Evolutionary conservation across 441 rosid genomes (phyloP).

Genomic region (Mallotus japonicus): DNA sequence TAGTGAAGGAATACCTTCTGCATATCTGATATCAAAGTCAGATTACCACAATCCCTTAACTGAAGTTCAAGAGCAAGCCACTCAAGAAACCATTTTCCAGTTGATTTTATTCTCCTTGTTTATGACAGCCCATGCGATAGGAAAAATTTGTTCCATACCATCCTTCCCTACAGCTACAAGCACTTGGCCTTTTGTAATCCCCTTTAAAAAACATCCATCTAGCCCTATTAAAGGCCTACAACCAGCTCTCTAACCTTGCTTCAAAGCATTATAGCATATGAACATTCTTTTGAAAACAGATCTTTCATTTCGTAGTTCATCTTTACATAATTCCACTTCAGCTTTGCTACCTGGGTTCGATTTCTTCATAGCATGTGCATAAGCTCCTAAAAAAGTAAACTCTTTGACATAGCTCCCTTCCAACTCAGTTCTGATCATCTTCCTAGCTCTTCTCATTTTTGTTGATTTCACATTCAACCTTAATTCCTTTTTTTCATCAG

Average conservation of each 20-base stretch:
- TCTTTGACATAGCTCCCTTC: no score
- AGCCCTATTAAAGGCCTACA: not conserved
- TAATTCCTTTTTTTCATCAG: no score
- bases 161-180: not conserved
- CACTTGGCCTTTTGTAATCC: not conserved
- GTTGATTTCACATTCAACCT: no score
- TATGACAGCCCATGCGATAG: not conserved
- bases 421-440: no score
- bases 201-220: not conserved
- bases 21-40: not conserved
- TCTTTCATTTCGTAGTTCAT: not conserved
- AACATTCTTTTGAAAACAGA: not conserved
- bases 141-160: not conserved
- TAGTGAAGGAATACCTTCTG: not conserved
- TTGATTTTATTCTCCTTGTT: not conserved
- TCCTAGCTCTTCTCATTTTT: no score
- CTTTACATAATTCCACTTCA: no score
- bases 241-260: not conserved
- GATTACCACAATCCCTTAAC: not conserved
- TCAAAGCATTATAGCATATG: no score
- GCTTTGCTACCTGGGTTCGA: no score
- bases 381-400: no score
- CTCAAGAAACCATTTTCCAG: not conserved
- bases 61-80: not conserved
- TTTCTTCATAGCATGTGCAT: no score